Conservation (phyloP, 345 rosid species). For the Durio zibethinus region DNA sequence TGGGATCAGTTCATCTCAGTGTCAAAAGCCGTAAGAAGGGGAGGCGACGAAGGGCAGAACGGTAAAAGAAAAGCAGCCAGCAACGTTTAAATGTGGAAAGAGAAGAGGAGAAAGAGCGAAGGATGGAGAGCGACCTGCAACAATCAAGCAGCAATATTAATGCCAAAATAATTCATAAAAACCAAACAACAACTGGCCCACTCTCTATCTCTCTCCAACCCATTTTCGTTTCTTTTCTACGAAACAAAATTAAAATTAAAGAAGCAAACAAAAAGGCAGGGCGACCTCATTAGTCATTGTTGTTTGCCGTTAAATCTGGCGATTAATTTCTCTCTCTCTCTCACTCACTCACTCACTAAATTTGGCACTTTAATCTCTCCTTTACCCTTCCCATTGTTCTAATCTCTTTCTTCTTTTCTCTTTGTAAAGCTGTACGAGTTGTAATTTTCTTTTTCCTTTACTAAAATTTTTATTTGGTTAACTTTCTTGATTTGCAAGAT, state of each 20-base stretch:
- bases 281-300: conserved; percentile 6
- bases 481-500: neutral
- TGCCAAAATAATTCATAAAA: neutral
- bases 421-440: neutral
- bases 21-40: neutral
- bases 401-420: neutral
- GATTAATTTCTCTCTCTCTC: conserved; percentile 15
- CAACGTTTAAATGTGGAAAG: conserved; percentile 13
- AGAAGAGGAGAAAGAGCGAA: neutral
- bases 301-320: conserved; percentile 23
- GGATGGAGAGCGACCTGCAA: conserved; percentile 26
- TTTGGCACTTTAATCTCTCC: conserved; percentile 1
- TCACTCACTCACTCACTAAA: no score
- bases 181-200: neutral
- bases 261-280: neutral
- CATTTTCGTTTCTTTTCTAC: neutral
- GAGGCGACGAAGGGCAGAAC: neutral
- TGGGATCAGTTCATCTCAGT: neutral
- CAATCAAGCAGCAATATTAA: conserved; percentile 7
- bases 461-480: neutral
- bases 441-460: neutral
- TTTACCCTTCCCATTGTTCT: neutral
- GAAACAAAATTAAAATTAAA: neutral
- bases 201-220: neutral
- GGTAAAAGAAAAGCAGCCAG: neutral